A percentile compares a stretch with the other conserved stretches of the same genome.
Evolutionary conservation across 495 filamentous ascomycete genomes (phyloP).

Genomic region (Penicillium silybi): DNA sequence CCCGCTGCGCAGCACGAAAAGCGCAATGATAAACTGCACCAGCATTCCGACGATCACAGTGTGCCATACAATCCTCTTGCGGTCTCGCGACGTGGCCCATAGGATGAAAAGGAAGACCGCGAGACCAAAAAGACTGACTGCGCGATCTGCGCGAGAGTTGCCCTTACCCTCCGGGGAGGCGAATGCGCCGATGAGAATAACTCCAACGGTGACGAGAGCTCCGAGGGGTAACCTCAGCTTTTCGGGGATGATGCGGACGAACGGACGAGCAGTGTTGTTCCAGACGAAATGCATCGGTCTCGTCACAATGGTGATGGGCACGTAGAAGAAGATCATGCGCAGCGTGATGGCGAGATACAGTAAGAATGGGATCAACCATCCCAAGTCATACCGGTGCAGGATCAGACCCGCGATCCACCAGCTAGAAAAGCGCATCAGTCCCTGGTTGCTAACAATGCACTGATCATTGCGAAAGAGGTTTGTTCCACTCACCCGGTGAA

Average conservation of each 20-base stretch:
- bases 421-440: slow-evolving; percentile 37
- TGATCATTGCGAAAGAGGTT: neutral
- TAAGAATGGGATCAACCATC: slow-evolving; percentile 83
- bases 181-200: slow-evolving; percentile 74
- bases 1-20: slow-evolving; percentile 78
- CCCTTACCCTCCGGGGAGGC: slow-evolving; percentile 62
- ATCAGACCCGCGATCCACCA: slow-evolving; percentile 88
- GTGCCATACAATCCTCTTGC: slow-evolving; percentile 57
- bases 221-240: slow-evolving; percentile 56
- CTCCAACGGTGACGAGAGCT: slow-evolving; percentile 56
- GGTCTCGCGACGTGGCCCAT: slow-evolving; percentile 66
- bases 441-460: neutral
- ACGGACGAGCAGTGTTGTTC: slow-evolving; percentile 53
- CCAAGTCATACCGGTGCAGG: slow-evolving; percentile 65
- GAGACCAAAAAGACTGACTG: slow-evolving; percentile 76
- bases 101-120: slow-evolving; percentile 64
- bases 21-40: slow-evolving; percentile 77
- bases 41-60: slow-evolving; percentile 88
- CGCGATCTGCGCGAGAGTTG: slow-evolving; percentile 76
- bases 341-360: slow-evolving; percentile 72
- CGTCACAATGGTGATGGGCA: slow-evolving; percentile 63
- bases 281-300: slow-evolving; percentile 63
- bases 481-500: slow-evolving; percentile 55
- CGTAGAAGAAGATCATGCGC: slow-evolving; percentile 67
- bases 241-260: slow-evolving; percentile 55